These are phyloP conservation scores for Eucalyptus melliodora DNA, from an alignment of 345 rosid species.

Conservation along the genomic window DNA sequence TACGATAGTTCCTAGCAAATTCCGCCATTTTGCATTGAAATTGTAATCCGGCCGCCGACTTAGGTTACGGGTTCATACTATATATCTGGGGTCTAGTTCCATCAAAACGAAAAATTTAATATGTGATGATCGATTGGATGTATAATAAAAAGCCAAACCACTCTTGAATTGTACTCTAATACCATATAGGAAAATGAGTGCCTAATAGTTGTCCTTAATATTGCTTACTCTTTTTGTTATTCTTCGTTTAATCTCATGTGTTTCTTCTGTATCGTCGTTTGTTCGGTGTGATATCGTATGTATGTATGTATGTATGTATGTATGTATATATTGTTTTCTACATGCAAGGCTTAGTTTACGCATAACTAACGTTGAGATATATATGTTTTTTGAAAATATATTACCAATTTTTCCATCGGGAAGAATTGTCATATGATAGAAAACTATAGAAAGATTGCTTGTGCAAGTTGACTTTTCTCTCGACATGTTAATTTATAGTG, in stretches of 20 bases:
- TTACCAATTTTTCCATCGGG: background rate
- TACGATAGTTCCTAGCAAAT: too few relatives aligned
- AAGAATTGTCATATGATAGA: background rate
- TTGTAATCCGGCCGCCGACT: background rate
- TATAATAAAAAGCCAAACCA: background rate
- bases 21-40: background rate
- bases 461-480: background rate
- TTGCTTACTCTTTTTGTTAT: background rate
- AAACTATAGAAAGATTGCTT: background rate
- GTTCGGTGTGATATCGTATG: fast-evolving
- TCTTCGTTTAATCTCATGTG: background rate
- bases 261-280: background rate
- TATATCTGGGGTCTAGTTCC: background rate
- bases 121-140: background rate
- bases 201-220: background rate
- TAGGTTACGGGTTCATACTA: background rate
- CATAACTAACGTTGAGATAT: background rate
- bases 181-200: background rate
- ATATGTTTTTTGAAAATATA: background rate
- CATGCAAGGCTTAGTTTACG: background rate
- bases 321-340: background rate
- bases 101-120: too few relatives aligned
- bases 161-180: background rate
- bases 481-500: background rate
- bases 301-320: background rate